phyloP scores from a whole-genome alignment of 2,329 filamentous ascomycete genomes.

The Fusarium nematophilum region DNA sequence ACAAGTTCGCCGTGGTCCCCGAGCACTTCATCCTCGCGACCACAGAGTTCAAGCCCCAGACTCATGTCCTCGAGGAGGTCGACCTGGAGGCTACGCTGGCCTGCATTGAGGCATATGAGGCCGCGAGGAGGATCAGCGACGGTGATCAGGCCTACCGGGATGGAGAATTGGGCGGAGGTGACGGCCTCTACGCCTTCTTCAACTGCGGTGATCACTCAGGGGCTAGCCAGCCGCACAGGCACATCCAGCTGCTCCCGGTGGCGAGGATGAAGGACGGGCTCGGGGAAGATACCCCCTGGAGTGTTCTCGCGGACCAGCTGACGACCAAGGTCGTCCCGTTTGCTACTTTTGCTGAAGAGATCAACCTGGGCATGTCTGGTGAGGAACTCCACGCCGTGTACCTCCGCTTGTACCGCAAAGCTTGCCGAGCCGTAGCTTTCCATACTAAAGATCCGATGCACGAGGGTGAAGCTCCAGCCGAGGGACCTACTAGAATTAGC shows the following conservation, averaged over 20 bases:
- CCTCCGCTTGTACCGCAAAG: slow-evolving; percentile 59
- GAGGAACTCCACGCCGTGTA: slow-evolving; percentile 57
- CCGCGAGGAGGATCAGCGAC: slow-evolving; percentile 9
- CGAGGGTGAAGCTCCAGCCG: slow-evolving; percentile 39
- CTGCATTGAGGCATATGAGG: slow-evolving; percentile 68
- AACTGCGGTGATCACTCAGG: slow-evolving; percentile 77
- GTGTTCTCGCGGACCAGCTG: slow-evolving; percentile 59
- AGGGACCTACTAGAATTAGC: slow-evolving; percentile 64
- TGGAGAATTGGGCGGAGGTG: slow-evolving; percentile 11
- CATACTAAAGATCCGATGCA: slow-evolving; percentile 4
- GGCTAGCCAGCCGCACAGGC: slow-evolving; percentile 77
- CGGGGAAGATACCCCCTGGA: slow-evolving; percentile 54
- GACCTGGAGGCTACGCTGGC: slow-evolving; percentile 72
- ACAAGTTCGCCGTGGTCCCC: slow-evolving; percentile 79
- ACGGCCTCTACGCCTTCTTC: slow-evolving; percentile 73
- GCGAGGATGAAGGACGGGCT: slow-evolving; percentile 70
- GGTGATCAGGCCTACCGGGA: slow-evolving; percentile 7
- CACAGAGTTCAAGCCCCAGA: slow-evolving; percentile 71
- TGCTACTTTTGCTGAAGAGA: slow-evolving; percentile 54
- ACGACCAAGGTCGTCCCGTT: slow-evolving; percentile 54
- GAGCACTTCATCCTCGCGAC: slow-evolving; percentile 80
- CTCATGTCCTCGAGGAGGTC: slow-evolving; percentile 67
- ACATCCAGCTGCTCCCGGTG: slow-evolving; percentile 77
- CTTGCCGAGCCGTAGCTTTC: slow-evolving; percentile 52
- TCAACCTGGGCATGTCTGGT: slow-evolving; percentile 49